A percentile compares a stretch with the other conserved stretches of the same genome.
phyloP scores from a whole-genome alignment of 2,329 filamentous ascomycete species.

The Tolypocladium endophyticum region DNA sequence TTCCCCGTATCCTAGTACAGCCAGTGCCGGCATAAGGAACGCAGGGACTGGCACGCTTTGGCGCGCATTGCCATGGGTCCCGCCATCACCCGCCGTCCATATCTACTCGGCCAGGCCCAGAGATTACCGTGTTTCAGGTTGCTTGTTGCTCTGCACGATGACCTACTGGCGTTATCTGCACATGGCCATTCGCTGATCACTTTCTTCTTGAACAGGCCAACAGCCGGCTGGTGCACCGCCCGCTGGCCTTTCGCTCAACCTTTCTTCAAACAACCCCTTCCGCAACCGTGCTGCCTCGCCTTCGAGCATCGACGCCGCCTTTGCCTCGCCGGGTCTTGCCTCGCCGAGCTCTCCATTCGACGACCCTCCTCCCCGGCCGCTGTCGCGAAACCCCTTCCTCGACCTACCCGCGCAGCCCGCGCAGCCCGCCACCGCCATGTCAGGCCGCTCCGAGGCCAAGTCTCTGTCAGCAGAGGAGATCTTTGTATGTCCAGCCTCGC shows the following conservation, averaged over 20 bases:
- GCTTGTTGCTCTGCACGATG: constrained; percentile 1
- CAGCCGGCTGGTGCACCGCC: constrained; percentile 3
- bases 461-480: constrained; percentile 55
- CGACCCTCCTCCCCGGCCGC: constrained; percentile 47
- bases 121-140: constrained; percentile 13
- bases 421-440: constrained; percentile 38
- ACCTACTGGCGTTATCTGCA: neutral
- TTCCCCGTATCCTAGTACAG: neutral
- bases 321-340: constrained; percentile 25
- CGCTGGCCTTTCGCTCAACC: constrained; percentile 48
- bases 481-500: constrained; percentile 52
- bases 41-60: neutral
- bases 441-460: constrained; percentile 32
- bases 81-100: neutral
- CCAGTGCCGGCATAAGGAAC: neutral
- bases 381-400: constrained; percentile 68
- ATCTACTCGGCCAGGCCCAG: constrained; percentile 5
- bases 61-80: constrained; percentile 1
- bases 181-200: constrained; percentile 4
- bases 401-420: constrained; percentile 37
- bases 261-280: constrained; percentile 75
- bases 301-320: constrained; percentile 21
- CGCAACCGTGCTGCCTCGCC: constrained; percentile 63
- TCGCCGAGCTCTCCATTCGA: constrained; percentile 47
- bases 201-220: constrained; percentile 7